These are phyloP conservation scores for Parathielavia hyrcaniae DNA, from an alignment of 495 filamentous ascomycete species.

Conservation along the genomic window DNA sequence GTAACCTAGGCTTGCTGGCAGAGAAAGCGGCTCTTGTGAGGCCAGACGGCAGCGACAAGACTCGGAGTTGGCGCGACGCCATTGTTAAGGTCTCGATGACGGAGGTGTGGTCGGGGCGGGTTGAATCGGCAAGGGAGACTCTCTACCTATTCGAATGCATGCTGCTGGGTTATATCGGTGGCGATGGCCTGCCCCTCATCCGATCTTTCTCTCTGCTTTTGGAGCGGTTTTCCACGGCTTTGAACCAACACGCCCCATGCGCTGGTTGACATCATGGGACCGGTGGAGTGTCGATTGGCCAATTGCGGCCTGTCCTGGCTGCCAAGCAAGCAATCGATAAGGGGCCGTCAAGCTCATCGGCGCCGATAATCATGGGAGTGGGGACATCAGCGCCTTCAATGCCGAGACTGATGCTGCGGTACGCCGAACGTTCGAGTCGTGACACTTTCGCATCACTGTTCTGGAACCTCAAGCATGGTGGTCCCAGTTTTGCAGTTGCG, in stretches of 20 bases:
- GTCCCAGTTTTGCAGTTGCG: too few relatives aligned
- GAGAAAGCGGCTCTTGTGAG: conserved; percentile 19
- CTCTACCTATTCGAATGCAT: background rate
- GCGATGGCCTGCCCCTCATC: conserved; percentile 13
- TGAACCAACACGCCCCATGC: conserved; percentile 8
- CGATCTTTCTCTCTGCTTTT: conserved; percentile 6
- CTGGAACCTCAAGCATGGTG: background rate
- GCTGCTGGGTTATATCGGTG: background rate
- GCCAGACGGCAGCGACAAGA: conserved; percentile 20
- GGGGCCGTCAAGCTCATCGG: conserved; percentile 3
- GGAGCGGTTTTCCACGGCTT: conserved; percentile 32
- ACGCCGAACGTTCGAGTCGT: background rate
- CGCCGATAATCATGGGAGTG: background rate
- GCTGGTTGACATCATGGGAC: conserved; percentile 13
- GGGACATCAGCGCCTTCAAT: background rate
- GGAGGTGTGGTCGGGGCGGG: conserved; percentile 4
- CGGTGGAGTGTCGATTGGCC: conserved; percentile 18
- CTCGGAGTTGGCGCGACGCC: conserved; percentile 22
- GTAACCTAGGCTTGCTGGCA: conserved; percentile 21
- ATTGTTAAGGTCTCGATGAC: conserved; percentile 8
- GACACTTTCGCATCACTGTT: background rate
- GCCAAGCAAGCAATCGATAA: background rate
- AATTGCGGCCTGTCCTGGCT: conserved; percentile 4
- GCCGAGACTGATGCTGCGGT: conserved; percentile 2
- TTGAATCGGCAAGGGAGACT: conserved; percentile 14